Conservation (phyloP, 495 filamentous ascomycete genomes). For the Stereocaulon alpinum region DNA sequence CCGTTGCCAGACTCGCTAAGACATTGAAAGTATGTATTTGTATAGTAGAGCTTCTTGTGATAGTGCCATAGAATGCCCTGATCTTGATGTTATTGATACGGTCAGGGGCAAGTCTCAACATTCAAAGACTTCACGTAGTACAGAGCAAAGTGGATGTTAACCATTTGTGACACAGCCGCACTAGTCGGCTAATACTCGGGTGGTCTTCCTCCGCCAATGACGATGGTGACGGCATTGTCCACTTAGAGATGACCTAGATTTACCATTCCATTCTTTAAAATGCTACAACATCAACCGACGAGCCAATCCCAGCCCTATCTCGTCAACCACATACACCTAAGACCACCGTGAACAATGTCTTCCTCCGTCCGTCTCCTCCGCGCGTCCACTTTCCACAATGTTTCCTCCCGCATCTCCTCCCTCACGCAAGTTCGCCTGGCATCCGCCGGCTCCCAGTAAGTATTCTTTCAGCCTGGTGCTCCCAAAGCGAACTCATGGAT, state of each 20-base stretch:
- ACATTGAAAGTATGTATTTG: not conserved
- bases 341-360: not conserved
- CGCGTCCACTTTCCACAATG: conserved; percentile 11
- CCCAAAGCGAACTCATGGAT: no score
- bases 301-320: conserved; percentile 10
- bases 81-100: no score
- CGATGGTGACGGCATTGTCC: conserved; percentile 10
- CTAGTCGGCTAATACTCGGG: conserved; percentile 9
- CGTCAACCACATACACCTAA: not conserved
- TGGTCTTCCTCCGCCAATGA: not conserved
- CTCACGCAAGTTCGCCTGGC: conserved; percentile 4
- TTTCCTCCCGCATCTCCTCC: conserved; percentile 6
- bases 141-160: no score
- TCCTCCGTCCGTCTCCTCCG: conserved; percentile 2
- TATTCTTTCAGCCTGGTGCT: no score
- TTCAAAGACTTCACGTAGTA: not conserved
- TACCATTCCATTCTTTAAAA: not conserved
- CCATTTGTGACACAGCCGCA: no score
- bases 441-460: not conserved
- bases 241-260: not conserved
- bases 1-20: no score
- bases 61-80: no score
- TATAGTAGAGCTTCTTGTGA: not conserved
- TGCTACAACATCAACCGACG: not conserved
- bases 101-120: no score